Evolutionary conservation across 164 flowering plant genomes (phyloP).

Genomic region (Paratinospora sagittata): DNA sequence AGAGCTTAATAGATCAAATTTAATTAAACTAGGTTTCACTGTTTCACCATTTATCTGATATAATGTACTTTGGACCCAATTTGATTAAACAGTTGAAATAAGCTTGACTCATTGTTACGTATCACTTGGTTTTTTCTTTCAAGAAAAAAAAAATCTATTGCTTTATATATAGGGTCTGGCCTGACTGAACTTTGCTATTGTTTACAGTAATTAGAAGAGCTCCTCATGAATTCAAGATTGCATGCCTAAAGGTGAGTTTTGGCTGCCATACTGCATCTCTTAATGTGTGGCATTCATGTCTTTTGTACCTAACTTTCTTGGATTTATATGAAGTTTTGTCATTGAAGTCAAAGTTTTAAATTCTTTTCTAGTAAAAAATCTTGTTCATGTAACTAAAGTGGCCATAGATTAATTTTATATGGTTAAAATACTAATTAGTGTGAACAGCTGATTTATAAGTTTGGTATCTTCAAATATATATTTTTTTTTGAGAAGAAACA

Average conservation of each 20-base stretch:
- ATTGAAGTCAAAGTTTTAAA: not conserved
- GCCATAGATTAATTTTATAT: too few relatives aligned
- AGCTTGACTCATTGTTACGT: conserved; percentile 4
- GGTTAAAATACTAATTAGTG: too few relatives aligned
- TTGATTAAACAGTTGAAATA: conserved; percentile 2
- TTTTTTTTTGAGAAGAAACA: too few relatives aligned
- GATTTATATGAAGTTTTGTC: too few relatives aligned
- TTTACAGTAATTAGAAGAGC: conserved; percentile 86
- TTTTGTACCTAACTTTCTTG: too few relatives aligned
- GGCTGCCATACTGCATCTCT: not conserved
- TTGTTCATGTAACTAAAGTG: too few relatives aligned
- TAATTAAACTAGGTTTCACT: not conserved
- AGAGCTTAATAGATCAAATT: not conserved
- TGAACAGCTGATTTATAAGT: too few relatives aligned
- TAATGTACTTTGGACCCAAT: not conserved
- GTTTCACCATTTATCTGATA: not conserved
- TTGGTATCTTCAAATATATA: too few relatives aligned
- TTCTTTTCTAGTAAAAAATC: too few relatives aligned
- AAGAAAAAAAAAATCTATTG: too few relatives aligned
- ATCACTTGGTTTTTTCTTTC: too few relatives aligned
- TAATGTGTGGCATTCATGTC: not conserved
- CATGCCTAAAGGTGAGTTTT: conserved; percentile 75
- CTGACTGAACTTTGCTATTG: conserved; percentile 8
- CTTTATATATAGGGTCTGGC: not conserved
- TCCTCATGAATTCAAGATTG: conserved; percentile 98